Conservation (phyloP, 176 grass and related monocot species). For the Puya raimondii region DNA sequence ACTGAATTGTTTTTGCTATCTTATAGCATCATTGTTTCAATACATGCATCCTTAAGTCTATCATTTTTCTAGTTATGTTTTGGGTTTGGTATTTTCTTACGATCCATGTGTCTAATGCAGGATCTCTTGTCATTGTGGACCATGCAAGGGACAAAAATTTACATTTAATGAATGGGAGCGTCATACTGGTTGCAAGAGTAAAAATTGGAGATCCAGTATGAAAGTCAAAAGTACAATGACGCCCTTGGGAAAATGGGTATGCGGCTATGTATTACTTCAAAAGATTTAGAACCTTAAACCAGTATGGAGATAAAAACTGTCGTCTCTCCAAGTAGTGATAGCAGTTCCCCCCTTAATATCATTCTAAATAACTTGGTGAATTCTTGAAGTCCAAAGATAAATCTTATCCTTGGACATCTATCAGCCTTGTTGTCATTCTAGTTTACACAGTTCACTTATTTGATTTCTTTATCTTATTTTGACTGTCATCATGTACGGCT, state of each 20-base stretch:
- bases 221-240: slow-evolving; percentile 61
- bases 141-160: slow-evolving; percentile 87
- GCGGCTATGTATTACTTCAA: slow-evolving; percentile 43
- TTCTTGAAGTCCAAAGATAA: too few species aligned
- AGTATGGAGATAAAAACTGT: background rate
- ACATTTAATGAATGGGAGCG: slow-evolving; percentile 89
- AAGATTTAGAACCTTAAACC: background rate
- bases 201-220: slow-evolving; percentile 97
- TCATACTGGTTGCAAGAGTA: slow-evolving; percentile 84
- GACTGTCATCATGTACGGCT: background rate
- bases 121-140: slow-evolving; percentile 70
- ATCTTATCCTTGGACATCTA: too few species aligned
- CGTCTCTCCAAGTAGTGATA: background rate
- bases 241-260: slow-evolving; percentile 90
- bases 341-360: background rate
- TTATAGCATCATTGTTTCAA: background rate
- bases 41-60: slow-evolving; percentile 2
- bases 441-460: background rate
- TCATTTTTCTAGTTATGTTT: slow-evolving; percentile 6
- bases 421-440: background rate
- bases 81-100: background rate
- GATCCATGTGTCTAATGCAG: slow-evolving; percentile 21
- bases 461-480: slow-evolving; percentile 2
- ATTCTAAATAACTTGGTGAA: too few species aligned
- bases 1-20: too few species aligned